Base-by-base conservation (phyloP, 2,329 filamentous ascomycete genomes). In the Claviceps monticola region DNA sequence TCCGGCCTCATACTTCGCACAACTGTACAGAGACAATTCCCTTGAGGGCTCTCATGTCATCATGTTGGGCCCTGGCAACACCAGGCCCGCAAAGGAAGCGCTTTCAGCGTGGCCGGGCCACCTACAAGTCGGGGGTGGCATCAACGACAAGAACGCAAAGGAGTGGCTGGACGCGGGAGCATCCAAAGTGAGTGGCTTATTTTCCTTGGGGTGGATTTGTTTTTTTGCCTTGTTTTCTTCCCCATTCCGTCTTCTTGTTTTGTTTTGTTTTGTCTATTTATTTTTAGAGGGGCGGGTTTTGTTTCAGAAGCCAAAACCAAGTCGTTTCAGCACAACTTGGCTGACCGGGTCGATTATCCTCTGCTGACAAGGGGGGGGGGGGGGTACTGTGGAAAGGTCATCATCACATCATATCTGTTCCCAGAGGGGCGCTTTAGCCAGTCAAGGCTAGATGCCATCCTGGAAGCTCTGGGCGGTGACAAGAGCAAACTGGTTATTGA, bases 351-450 rank as follows among this genome's bases (percentile, higher is more conserved):
- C 9, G 29, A 8, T 17, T 41, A 38, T 26, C 9, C 11, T 29
- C 37, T 42, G 14, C 47, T 49, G 14, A 49, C 47, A 14, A 14
- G 21, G 45, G n/a, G n/a, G 6, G 26, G 7, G 9, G 16, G 7
- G n/a, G 6, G 26, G 7, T 34, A 34, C 16, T 26, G 8, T 4
- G 23, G 19, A 4, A 79, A 95, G 90, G 88, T 97, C 61, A 96
- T 98, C 64, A 86, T 98, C 64, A 98, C 93, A 54, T 96, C 90
- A 8, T 95, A 84, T 67, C 83, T 98, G 17, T 98, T 98, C 65
- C 91, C 89, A 2, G 76, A 80, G 16, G 88, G 84, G 44, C 80
- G 74, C 46, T 97, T 97, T 70, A 91, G 86, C 57, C 81, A 88
- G 61, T 73, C 79, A 41, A 78, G 87, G 45, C 75, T 98, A 7